phyloP scores from a whole-genome alignment of 129 eudicot species.

The Artemisia tridentata region DNA sequence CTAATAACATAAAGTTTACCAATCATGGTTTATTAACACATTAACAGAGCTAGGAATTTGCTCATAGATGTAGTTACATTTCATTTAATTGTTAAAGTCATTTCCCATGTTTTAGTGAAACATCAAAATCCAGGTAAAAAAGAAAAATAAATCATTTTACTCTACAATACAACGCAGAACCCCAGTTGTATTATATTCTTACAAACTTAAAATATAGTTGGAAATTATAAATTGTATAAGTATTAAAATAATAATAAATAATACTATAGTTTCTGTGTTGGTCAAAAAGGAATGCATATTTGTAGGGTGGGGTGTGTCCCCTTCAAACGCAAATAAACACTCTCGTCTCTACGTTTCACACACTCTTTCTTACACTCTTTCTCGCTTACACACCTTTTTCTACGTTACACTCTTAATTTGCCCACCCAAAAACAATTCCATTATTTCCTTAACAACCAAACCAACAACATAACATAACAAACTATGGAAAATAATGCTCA shows the following conservation, averaged over 20 bases:
- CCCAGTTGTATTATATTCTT: too few relatives aligned
- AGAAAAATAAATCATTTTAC: too few relatives aligned
- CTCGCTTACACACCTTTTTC: constrained; percentile 29
- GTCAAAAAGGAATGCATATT: constrained; percentile 33
- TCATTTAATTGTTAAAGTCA: too few relatives aligned
- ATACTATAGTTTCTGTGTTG: background rate
- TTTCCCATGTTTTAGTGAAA: too few relatives aligned
- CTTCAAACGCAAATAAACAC: constrained; percentile 80
- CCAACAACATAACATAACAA: background rate
- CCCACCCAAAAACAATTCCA: background rate
- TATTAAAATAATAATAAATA: background rate
- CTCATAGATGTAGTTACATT: too few relatives aligned
- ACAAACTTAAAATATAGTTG: too few relatives aligned
- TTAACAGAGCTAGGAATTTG: too few relatives aligned
- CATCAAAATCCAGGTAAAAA: too few relatives aligned
- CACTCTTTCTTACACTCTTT: constrained; percentile 31
- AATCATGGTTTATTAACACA: too few relatives aligned
- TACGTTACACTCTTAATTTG: background rate
- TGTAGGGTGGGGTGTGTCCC: constrained; percentile 55
- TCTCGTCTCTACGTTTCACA: constrained; percentile 37
- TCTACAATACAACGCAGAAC: too few relatives aligned
- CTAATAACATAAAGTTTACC: too few relatives aligned
- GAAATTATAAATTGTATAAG: too few relatives aligned
- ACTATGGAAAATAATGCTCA: constrained; percentile 44
- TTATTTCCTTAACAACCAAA: background rate